Conservation (phyloP, 1,284 basidiomycete species). For the Boletus holoroseus region DNA sequence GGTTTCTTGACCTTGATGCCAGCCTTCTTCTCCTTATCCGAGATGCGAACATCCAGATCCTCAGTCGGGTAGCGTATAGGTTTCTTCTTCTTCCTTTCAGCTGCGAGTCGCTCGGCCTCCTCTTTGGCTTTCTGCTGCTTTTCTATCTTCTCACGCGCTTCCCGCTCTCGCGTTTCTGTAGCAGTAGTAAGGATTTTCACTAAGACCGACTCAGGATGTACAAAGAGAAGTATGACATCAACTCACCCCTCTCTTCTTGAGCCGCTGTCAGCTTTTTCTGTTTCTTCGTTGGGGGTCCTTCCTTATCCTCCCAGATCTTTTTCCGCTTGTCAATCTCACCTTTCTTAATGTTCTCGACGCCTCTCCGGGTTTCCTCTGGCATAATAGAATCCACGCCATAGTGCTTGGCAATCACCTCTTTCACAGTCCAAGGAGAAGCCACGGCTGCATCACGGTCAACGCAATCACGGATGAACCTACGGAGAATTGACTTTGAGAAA, state of each 20-base stretch:
- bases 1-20: slow-evolving; percentile 70
- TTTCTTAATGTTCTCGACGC: slow-evolving; percentile 76
- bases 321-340: slow-evolving; percentile 86
- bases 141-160: slow-evolving; percentile 61
- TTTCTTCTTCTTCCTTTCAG: slow-evolving; percentile 83
- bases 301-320: slow-evolving; percentile 82
- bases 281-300: slow-evolving; percentile 71
- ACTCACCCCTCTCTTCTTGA: slow-evolving; percentile 66
- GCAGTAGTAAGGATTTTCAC: slow-evolving; percentile 36
- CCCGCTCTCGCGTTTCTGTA: slow-evolving; percentile 61
- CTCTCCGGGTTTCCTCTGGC: slow-evolving; percentile 76
- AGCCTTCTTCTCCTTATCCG: slow-evolving; percentile 73
- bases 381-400: slow-evolving; percentile 83
- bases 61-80: slow-evolving; percentile 81
- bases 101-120: slow-evolving; percentile 62
- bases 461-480: slow-evolving; percentile 92
- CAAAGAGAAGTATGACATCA: slow-evolving; percentile 6
- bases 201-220: slow-evolving; percentile 18
- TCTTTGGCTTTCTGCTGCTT: slow-evolving; percentile 62
- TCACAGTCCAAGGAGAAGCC: slow-evolving; percentile 93
- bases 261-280: slow-evolving; percentile 69
- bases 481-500: slow-evolving; percentile 94
- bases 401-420: slow-evolving; percentile 72
- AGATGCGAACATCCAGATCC: slow-evolving; percentile 74
- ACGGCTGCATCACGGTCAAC: slow-evolving; percentile 86